Conservation (phyloP, 2,329 filamentous ascomycete genomes). For the Hysterium pulicare region DNA sequence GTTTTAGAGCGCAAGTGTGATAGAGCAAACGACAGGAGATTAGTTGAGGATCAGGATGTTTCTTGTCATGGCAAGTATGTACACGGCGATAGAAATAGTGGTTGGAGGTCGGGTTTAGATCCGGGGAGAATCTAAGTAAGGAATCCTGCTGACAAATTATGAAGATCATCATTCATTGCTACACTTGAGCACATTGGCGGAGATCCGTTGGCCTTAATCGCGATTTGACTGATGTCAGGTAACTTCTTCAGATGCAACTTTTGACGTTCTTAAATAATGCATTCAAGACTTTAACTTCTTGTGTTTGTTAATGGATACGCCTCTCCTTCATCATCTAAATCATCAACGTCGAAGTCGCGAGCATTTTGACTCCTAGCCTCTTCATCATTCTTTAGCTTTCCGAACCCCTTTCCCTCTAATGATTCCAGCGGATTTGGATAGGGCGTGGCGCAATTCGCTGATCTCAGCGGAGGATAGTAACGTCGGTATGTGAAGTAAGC, state of each 20-base stretch:
- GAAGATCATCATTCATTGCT: too few relatives aligned
- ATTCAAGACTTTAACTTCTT: too few relatives aligned
- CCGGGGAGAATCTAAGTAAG: background rate
- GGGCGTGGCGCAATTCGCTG: slow-evolving; percentile 50
- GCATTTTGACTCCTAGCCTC: slow-evolving; percentile 38
- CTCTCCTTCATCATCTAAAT: slow-evolving; percentile 18
- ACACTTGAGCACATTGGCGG: too few relatives aligned
- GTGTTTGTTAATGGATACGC: slow-evolving; percentile 5
- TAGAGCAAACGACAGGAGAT: background rate
- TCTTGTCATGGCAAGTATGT: background rate
- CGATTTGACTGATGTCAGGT: too few relatives aligned
- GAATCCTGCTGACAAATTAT: slow-evolving; percentile 1
- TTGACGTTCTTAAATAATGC: too few relatives aligned
- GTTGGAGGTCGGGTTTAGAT: background rate
- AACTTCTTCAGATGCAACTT: too few relatives aligned
- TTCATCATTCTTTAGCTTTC: slow-evolving; percentile 44
- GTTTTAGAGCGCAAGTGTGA: background rate
- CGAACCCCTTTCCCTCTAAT: slow-evolving; percentile 25
- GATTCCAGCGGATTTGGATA: slow-evolving; percentile 42
- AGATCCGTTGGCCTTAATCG: too few relatives aligned
- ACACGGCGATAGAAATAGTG: background rate
- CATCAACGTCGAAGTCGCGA: slow-evolving; percentile 35
- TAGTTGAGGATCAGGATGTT: background rate
- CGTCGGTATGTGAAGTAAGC: slow-evolving; percentile 58
- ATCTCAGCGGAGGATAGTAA: slow-evolving; percentile 56